Conservation (phyloP, 768 basidiomycete species). For the Psilocybe azurescens region DNA sequence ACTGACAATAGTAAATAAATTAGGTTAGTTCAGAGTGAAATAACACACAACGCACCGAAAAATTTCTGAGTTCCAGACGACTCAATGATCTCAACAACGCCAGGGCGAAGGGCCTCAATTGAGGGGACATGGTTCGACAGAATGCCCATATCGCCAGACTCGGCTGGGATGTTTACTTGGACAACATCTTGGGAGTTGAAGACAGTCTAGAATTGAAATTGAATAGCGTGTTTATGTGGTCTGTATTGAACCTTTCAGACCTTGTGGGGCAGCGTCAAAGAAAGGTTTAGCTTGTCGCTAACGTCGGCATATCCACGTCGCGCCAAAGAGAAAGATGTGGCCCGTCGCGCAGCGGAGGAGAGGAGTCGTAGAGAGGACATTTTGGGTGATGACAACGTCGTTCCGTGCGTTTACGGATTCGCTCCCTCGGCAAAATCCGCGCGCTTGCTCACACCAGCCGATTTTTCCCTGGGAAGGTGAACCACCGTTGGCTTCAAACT, state of each 20-base stretch:
- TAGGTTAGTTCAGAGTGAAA: not conserved
- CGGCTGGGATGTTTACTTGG: constrained; percentile 95
- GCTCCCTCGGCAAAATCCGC: constrained; percentile 30
- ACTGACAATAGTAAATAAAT: constrained; percentile 51
- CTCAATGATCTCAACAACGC: constrained; percentile 95
- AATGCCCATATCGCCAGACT: constrained; percentile 98
- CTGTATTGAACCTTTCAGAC: constrained; percentile 42
- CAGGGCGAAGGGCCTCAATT: constrained; percentile 94
- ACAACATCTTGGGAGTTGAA: constrained; percentile 91
- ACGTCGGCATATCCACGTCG: constrained; percentile 93
- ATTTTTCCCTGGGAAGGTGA: not conserved
- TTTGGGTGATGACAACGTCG: constrained; percentile 35
- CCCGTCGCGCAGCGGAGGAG: constrained; percentile 65
- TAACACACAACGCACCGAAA: constrained; percentile 79
- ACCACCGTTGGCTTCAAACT: not conserved
- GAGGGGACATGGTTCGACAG: constrained; percentile 98
- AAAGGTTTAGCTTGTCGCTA: constrained; percentile 89
- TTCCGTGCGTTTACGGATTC: constrained; percentile 49
- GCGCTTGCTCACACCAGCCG: not conserved
- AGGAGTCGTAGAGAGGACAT: constrained; percentile 83
- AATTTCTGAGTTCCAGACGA: constrained; percentile 85
- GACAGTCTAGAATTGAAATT: constrained; percentile 65
- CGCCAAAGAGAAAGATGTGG: constrained; percentile 54
- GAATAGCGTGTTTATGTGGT: constrained; percentile 4
- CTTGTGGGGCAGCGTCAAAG: constrained; percentile 94